Conservation (phyloP, 2,329 filamentous ascomycete genomes). For the Aureobasidium sp. region DNA sequence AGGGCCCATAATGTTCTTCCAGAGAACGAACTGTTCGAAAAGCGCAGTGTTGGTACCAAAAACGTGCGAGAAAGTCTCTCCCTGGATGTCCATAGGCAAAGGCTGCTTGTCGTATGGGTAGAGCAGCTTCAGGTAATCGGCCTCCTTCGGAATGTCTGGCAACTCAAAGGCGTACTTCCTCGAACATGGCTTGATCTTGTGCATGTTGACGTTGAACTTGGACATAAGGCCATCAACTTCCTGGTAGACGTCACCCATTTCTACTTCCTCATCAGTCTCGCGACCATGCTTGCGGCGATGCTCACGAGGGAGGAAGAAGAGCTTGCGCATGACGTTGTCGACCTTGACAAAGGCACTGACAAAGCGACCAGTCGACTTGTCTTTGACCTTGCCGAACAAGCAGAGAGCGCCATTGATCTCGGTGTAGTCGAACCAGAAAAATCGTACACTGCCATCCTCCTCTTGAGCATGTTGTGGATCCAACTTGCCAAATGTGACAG, state of each 20-base stretch:
- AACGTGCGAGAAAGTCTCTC: conserved; percentile 87
- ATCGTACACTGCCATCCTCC: conserved; percentile 79
- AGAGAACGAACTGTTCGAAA: conserved; percentile 96
- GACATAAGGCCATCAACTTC: conserved; percentile 88
- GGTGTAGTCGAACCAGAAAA: conserved; percentile 97
- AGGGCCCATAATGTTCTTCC: conserved; percentile 98
- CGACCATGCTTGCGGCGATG: conserved; percentile 51
- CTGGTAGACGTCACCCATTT: conserved; percentile 81
- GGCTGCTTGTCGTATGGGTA: conserved; percentile 84
- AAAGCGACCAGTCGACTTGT: conserved; percentile 71
- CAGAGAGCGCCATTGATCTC: conserved; percentile 88
- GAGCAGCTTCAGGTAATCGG: conserved; percentile 87
- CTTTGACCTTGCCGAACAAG: conserved; percentile 90
- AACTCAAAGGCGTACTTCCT: conserved; percentile 96
- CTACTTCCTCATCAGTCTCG: conserved; percentile 69
- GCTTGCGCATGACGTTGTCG: conserved; percentile 85
- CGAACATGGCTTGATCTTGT: conserved; percentile 86
- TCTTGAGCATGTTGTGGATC: conserved; percentile 81
- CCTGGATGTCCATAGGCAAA: conserved; percentile 62
- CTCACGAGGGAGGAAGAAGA: conserved; percentile 85
- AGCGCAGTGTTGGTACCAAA: conserved; percentile 90
- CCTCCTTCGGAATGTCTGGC: conserved; percentile 75
- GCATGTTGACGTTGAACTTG: conserved; percentile 73
- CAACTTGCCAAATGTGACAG: conserved; percentile 67
- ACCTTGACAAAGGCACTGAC: conserved; percentile 94